A percentile compares a stretch with the other conserved stretches of the same genome.
phyloP scores from a whole-genome alignment of 192 early-diverging fungal genomes.

The Backusella luteola region DNA sequence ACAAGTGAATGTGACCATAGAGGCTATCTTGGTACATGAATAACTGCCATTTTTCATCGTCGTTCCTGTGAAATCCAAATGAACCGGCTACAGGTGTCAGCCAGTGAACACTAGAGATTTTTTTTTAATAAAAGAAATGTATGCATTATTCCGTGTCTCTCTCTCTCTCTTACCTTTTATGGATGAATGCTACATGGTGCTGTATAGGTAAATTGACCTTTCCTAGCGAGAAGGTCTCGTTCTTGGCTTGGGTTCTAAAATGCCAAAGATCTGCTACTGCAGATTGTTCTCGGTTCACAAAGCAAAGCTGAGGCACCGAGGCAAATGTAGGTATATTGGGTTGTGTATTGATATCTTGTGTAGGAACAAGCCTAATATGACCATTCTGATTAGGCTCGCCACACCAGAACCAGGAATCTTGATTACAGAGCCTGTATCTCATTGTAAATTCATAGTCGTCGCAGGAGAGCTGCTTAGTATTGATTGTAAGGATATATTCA shows the following conservation, averaged over 20 bases:
- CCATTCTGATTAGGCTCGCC: neutral
- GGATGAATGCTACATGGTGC: neutral
- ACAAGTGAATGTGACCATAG: conserved; percentile 3
- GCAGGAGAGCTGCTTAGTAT: neutral
- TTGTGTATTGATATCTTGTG: neutral
- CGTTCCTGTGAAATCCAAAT: neutral
- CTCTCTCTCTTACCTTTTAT: neutral
- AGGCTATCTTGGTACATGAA: neutral
- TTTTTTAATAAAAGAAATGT: neutral
- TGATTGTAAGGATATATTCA: neutral
- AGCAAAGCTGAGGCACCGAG: neutral
- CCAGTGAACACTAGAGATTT: neutral
- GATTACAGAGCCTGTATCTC: neutral
- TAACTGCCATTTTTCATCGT: conserved; percentile 11
- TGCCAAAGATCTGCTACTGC: neutral
- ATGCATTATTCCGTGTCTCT: neutral
- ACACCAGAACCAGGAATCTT: conserved; percentile 2
- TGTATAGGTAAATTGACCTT: neutral
- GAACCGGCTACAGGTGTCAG: conserved; percentile 1
- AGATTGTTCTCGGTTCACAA: neutral
- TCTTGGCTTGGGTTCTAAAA: neutral
- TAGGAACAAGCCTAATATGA: neutral
- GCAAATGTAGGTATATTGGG: conserved; percentile 1
- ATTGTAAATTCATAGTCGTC: conserved; percentile 8
- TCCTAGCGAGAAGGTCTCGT: neutral